Evolutionary conservation across 768 basidiomycete species (phyloP).

Genomic region (Panellus pusillus): DNA sequence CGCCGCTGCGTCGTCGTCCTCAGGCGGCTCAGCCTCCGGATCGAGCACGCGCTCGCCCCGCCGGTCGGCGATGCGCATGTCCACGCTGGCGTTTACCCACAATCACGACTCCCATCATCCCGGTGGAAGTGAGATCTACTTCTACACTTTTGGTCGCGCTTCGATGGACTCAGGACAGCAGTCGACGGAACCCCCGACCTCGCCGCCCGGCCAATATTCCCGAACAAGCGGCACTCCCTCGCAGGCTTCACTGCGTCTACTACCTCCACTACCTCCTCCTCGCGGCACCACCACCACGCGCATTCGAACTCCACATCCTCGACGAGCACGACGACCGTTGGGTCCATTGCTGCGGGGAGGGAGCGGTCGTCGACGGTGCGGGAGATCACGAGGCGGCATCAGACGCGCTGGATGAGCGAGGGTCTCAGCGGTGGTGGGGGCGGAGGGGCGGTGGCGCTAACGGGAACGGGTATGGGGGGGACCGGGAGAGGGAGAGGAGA

Average conservation of each 20-base stretch:
- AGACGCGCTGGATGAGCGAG: slow-evolving; percentile 55
- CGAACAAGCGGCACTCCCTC: slow-evolving; percentile 23
- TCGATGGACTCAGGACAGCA: slow-evolving; percentile 5
- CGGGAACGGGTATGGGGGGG: background rate
- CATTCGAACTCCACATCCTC: slow-evolving; percentile 22
- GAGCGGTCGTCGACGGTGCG: slow-evolving; percentile 48
- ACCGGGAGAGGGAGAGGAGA: slow-evolving; percentile 30
- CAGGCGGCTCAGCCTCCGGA: slow-evolving; percentile 17
- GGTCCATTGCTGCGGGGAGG: slow-evolving; percentile 5
- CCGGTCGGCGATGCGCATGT: slow-evolving; percentile 3
- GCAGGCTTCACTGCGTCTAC: slow-evolving; percentile 26
- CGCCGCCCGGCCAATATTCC: slow-evolving; percentile 14
- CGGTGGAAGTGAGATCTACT: too few species aligned
- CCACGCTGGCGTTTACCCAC: slow-evolving; percentile 12
- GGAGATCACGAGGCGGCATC: slow-evolving; percentile 48
- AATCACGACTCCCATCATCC: too few species aligned
- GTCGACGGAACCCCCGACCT: slow-evolving; percentile 14
- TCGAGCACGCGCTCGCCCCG: slow-evolving; percentile 29
- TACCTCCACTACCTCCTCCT: slow-evolving; percentile 19
- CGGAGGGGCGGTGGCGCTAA: too few species aligned
- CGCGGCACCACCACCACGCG: slow-evolving; percentile 30
- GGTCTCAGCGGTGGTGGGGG: slow-evolving; percentile 29
- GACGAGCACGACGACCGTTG: slow-evolving; percentile 13
- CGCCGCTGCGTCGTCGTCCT: slow-evolving; percentile 19
- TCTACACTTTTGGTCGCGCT: too few species aligned